phyloP scores from a whole-genome alignment of 768 basidiomycete genomes.

The Auricularia sp. region DNA sequence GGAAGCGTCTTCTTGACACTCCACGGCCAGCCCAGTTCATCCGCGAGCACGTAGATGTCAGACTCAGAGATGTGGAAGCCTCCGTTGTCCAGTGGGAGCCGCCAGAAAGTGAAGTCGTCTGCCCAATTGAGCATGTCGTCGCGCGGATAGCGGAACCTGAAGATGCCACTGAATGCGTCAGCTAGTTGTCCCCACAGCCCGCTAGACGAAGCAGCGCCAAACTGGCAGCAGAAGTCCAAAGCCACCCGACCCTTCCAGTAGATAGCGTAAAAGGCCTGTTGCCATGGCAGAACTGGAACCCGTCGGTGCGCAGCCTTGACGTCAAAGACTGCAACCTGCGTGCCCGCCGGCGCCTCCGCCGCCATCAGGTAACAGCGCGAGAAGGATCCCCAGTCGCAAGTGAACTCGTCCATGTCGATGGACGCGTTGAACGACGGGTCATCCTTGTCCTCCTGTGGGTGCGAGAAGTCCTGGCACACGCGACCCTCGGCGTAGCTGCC shows the following conservation, averaged over 20 bases:
- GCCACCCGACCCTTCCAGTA: conserved; percentile 16
- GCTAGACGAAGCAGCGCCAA: conserved; percentile 21
- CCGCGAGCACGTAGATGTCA: conserved; percentile 5
- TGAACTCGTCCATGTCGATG: conserved; percentile 24
- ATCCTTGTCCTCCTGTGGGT: conserved; percentile 15
- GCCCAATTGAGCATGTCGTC: conserved; percentile 27
- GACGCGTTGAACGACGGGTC: conserved; percentile 21
- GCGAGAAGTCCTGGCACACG: conserved; percentile 26
- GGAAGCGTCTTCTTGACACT: conserved; percentile 21
- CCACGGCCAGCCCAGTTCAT: conserved; percentile 27
- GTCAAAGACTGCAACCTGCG: conserved; percentile 29
- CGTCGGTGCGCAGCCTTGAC: conserved; percentile 15
- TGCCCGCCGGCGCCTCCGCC: conserved; percentile 22
- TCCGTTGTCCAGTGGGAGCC: background rate
- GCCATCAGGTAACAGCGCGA: conserved; percentile 17
- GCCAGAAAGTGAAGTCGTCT: conserved; percentile 28
- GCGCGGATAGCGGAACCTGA: conserved; percentile 9
- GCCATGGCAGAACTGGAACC: conserved; percentile 23
- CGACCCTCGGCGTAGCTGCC: background rate
- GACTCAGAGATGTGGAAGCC: background rate
- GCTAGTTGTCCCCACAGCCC: conserved; percentile 25
- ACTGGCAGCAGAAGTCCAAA: conserved; percentile 25
- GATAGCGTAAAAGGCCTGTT: conserved; percentile 19
- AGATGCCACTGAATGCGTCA: conserved; percentile 24
- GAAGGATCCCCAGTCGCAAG: conserved; percentile 32